A percentile compares a stretch with the other conserved stretches of the same genome.
Conservation (phyloP, 495 filamentous ascomycete genomes). For the Penicillium ochrochloron region DNA sequence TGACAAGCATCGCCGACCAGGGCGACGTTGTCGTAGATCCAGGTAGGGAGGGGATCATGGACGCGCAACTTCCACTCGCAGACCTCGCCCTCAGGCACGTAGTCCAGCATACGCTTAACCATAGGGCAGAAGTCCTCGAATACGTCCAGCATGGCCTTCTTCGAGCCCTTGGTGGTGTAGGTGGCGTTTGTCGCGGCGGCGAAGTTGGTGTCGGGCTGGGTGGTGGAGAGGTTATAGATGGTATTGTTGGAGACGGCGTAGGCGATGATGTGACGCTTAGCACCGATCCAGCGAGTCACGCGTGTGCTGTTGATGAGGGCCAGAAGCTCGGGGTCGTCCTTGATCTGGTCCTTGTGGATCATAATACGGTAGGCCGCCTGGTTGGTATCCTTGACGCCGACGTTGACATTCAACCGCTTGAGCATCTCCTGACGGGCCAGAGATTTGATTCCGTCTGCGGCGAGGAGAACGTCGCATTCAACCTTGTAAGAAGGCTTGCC, state of each 20-base stretch:
- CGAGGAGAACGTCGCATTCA: constrained; percentile 71
- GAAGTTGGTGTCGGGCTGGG: constrained; percentile 76
- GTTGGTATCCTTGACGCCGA: constrained; percentile 69
- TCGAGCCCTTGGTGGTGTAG: constrained; percentile 75
- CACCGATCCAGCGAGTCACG: constrained; percentile 81
- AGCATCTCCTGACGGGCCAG: constrained; percentile 66
- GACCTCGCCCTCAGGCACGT: constrained; percentile 81
- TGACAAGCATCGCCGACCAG: constrained; percentile 82
- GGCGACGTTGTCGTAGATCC: constrained; percentile 68
- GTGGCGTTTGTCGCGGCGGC: constrained; percentile 72
- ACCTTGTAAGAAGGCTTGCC: constrained; percentile 53
- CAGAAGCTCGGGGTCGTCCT: constrained; percentile 67
- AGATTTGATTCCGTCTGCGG: constrained; percentile 75
- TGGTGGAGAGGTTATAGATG: constrained; percentile 79
- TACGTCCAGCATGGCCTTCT: constrained; percentile 67
- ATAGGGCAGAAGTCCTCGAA: constrained; percentile 74
- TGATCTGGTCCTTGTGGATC: constrained; percentile 70
- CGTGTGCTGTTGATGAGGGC: constrained; percentile 66
- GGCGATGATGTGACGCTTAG: constrained; percentile 79
- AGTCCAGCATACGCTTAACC: constrained; percentile 71
- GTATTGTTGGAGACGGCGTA: constrained; percentile 75
- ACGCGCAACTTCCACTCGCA: constrained; percentile 81
- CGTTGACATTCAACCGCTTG: constrained; percentile 53
- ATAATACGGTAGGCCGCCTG: constrained; percentile 88
- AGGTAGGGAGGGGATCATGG: constrained; percentile 70